Evolutionary conservation across 1,139 yeast genomes (phyloP).

Genomic region (Pichia sp.): DNA sequence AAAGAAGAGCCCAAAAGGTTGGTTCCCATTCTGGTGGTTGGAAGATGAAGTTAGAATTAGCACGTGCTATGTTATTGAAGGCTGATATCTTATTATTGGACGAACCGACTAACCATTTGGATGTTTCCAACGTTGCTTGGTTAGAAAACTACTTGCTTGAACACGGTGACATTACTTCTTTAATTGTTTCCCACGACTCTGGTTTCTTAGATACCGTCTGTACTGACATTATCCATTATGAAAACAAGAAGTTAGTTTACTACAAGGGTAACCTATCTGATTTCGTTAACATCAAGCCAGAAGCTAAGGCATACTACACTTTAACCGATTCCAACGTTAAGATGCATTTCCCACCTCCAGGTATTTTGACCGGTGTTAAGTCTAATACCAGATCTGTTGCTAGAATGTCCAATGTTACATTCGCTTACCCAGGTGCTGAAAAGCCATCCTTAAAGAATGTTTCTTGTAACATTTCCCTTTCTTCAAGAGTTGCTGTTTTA

Average conservation of each 20-base stretch:
- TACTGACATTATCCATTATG: constrained; percentile 96
- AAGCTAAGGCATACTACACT: constrained; percentile 96
- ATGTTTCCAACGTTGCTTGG: constrained; percentile 93
- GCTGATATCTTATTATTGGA: constrained; percentile 94
- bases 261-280: constrained; percentile 95
- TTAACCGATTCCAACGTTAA: constrained; percentile 89
- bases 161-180: constrained; percentile 85
- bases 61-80: constrained; percentile 97
- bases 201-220: constrained; percentile 95
- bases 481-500: constrained; percentile 93
- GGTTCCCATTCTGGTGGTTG: constrained; percentile 98
- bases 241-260: constrained; percentile 90
- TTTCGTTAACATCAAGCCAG: constrained; percentile 90
- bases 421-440: constrained; percentile 84
- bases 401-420: constrained; percentile 80
- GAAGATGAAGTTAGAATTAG: constrained; percentile 98
- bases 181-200: constrained; percentile 97
- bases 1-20: constrained; percentile 83
- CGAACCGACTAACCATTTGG: constrained; percentile 99
- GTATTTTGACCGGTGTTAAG: constrained; percentile 93
- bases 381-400: constrained; percentile 96
- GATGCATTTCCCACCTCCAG: constrained; percentile 99
- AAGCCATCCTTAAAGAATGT: constrained; percentile 81
- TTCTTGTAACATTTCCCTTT: constrained; percentile 83
- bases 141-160: constrained; percentile 79